Conservation (phyloP, 345 rosid species). For the Brassica cretica region DNA sequence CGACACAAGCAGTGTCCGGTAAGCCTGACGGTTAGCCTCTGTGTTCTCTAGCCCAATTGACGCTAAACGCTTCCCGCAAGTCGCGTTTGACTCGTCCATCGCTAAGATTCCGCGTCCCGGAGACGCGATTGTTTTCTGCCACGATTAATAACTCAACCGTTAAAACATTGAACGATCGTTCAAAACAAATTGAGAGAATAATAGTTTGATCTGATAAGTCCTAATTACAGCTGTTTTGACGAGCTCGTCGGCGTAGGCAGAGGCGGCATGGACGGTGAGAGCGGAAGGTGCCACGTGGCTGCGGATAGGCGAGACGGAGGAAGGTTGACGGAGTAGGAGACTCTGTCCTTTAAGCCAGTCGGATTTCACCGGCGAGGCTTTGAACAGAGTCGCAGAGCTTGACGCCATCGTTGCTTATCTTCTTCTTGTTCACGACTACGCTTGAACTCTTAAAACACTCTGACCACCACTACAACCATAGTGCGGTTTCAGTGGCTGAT, state of each 20-base stretch:
- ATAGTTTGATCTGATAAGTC: background rate
- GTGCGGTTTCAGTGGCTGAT: constrained; percentile 8
- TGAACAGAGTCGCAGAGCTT: constrained; percentile 66
- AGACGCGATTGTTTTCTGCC: constrained; percentile 81
- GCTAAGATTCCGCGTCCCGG: constrained; percentile 96
- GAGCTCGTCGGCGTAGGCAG: constrained; percentile 91
- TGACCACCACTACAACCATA: background rate
- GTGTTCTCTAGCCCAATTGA: constrained; percentile 95
- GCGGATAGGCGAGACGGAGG: constrained; percentile 52
- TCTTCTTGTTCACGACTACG: background rate
- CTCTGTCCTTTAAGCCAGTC: constrained; percentile 72
- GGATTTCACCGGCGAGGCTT: constrained; percentile 76
- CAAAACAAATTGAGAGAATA: background rate
- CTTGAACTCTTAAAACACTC: constrained; percentile 1
- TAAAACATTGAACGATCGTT: background rate
- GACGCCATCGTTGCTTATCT: constrained; percentile 56
- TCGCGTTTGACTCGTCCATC: constrained; percentile 97
- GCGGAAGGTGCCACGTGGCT: constrained; percentile 43
- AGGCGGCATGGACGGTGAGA: constrained; percentile 65
- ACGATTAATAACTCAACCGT: background rate
- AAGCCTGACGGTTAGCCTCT: constrained; percentile 95
- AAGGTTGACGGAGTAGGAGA: constrained; percentile 52
- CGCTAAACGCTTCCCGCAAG: constrained; percentile 91
- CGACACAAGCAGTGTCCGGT: constrained; percentile 79
- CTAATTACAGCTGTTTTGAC: constrained; percentile 64